Evolutionary conservation across 345 rosid species (phyloP).

Genomic region (Erysimum cheiranthoides): DNA sequence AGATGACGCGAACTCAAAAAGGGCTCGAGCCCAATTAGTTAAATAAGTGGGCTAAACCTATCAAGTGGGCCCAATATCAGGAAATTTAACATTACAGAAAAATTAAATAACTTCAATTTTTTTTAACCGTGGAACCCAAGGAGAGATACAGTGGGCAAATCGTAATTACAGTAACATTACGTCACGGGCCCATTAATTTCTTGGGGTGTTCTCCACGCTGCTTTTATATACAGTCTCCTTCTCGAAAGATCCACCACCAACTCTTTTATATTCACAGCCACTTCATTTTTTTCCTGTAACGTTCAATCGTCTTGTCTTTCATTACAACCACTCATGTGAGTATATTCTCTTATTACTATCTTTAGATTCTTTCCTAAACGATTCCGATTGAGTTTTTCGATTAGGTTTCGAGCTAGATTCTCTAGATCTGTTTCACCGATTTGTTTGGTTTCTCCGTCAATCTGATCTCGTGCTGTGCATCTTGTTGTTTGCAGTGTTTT

Average conservation of each 20-base stretch:
- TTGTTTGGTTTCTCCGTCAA: conserved; percentile 21
- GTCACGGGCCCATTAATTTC: conserved; percentile 22
- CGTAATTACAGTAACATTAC: neutral
- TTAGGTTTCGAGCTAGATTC: neutral
- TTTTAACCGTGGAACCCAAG: conserved; percentile 28
- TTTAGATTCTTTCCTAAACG: neutral
- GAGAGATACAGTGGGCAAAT: neutral
- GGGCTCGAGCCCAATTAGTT: conserved; percentile 3
- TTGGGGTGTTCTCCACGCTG: conserved; percentile 39
- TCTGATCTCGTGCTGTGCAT: conserved; percentile 2
- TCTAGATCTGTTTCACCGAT: conserved; percentile 19
- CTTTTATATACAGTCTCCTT: conserved; percentile 27
- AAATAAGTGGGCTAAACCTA: neutral
- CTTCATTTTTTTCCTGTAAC: neutral
- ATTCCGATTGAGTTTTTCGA: conserved; percentile 9
- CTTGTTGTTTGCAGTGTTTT: conserved; percentile 1
- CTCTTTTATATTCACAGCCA: conserved; percentile 26
- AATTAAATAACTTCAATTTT: no score
- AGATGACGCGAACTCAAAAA: conserved; percentile 28
- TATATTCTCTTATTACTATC: no score
- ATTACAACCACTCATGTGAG: conserved; percentile 28
- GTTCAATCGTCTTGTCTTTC: conserved; percentile 18
- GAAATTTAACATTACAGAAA: neutral
- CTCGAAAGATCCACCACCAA: conserved; percentile 42
- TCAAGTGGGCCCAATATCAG: conserved; percentile 10